Evolutionary conservation across 2,329 filamentous ascomycete species (phyloP).

Genomic region (Trichoderma aggressivum): DNA sequence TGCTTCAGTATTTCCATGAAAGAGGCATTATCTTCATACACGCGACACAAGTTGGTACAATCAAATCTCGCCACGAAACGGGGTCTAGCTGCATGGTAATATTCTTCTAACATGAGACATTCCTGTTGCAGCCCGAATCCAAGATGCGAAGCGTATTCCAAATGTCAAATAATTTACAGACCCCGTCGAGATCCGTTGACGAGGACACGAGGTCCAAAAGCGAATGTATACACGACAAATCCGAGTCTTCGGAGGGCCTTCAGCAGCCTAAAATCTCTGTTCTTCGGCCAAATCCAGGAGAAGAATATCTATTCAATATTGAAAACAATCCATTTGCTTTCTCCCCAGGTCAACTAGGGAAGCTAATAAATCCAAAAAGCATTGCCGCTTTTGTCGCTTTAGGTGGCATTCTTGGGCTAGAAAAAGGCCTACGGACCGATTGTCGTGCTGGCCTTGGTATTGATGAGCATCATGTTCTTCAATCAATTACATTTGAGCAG

Average conservation of each 20-base stretch:
- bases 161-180: background rate
- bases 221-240: background rate
- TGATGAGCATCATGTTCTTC: constrained; percentile 64
- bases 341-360: constrained; percentile 57
- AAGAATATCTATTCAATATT: background rate
- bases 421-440: constrained; percentile 69
- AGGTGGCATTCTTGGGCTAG: constrained; percentile 68
- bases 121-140: background rate
- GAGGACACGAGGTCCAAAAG: background rate
- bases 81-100: background rate
- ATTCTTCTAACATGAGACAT: background rate
- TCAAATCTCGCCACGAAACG: background rate
- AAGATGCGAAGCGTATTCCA: background rate
- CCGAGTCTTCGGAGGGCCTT: background rate
- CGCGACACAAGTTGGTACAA: background rate
- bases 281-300: background rate
- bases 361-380: constrained; percentile 77
- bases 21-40: background rate
- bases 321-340: constrained; percentile 12
- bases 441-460: constrained; percentile 62
- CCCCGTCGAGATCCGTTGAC: background rate
- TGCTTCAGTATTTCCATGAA: background rate
- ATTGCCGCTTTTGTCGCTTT: constrained; percentile 70
- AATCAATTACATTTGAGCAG: constrained; percentile 66
- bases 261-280: background rate